Percentiles rank a stretch among this genome's conserved stretches.
Conservation (phyloP, 441 rosid genomes). For the Gossypium gossypioides region DNA sequence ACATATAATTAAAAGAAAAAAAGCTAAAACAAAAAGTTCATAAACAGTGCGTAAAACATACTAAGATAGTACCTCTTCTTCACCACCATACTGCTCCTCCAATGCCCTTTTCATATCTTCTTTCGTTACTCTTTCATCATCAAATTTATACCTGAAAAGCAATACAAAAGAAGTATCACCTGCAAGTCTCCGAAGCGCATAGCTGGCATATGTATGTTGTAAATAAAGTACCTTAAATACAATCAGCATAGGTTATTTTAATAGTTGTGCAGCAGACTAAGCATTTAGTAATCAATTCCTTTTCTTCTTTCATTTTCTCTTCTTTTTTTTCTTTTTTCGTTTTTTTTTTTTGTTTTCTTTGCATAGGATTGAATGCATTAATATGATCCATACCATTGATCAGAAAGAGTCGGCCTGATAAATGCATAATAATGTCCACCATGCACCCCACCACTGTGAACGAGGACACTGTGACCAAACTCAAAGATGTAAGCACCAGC, state of each 20-base stretch:
- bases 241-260: not conserved
- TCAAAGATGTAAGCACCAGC: not conserved
- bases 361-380: not conserved
- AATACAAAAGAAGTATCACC: not conserved
- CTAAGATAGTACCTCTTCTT: constrained; percentile 31
- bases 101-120: constrained; percentile 38
- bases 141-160: constrained; percentile 41
- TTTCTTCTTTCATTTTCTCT: not conserved
- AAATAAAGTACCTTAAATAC: not conserved
- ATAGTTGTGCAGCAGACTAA: not conserved
- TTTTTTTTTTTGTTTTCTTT: not conserved
- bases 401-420: constrained; percentile 41
- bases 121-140: constrained; percentile 46
- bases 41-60: not conserved
- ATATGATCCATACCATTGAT: constrained; percentile 31
- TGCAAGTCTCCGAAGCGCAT: not conserved
- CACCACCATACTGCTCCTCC: constrained; percentile 50
- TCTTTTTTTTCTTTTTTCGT: not conserved
- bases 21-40: not conserved
- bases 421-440: constrained; percentile 47
- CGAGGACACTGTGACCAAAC: constrained; percentile 29
- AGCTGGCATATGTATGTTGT: not conserved
- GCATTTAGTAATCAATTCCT: not conserved
- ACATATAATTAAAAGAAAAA: not conserved
- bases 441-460: constrained; percentile 43